phyloP scores from a whole-genome alignment of 768 basidiomycete genomes.

The Russula compacta region DNA sequence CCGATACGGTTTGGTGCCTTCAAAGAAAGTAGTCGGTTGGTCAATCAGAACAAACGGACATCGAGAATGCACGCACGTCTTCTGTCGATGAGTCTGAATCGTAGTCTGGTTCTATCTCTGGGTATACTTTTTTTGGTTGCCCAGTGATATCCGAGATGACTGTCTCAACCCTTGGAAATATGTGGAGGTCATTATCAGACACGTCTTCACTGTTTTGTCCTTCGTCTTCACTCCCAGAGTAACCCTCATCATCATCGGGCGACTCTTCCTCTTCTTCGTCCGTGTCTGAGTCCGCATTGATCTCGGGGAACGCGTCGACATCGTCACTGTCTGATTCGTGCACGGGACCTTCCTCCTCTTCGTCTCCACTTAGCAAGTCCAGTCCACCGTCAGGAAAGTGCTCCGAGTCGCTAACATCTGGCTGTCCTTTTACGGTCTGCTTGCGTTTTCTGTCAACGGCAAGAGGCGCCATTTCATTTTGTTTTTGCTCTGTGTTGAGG shows the following conservation, averaged over 20 bases:
- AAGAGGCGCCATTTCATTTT: constrained; percentile 27
- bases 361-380: constrained; percentile 73
- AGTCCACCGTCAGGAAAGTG: constrained; percentile 38
- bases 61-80: constrained; percentile 48
- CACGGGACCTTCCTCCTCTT: constrained; percentile 31
- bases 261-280: constrained; percentile 54
- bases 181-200: constrained; percentile 42
- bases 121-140: constrained; percentile 74
- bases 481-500: neutral
- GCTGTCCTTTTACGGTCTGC: constrained; percentile 35
- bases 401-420: constrained; percentile 22
- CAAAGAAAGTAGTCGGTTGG: constrained; percentile 14
- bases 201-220: constrained; percentile 29
- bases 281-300: constrained; percentile 33
- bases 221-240: constrained; percentile 30
- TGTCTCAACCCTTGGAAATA: constrained; percentile 55
- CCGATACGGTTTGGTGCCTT: constrained; percentile 94
- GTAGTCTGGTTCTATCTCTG: constrained; percentile 84
- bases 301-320: constrained; percentile 62
- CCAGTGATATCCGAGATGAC: constrained; percentile 76
- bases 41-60: constrained; percentile 3
- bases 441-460: constrained; percentile 50
- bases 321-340: constrained; percentile 46
- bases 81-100: constrained; percentile 89
- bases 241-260: constrained; percentile 28